Conservation (phyloP, 208 protist genomes). For the Trypanosoma cruzi region DNA sequence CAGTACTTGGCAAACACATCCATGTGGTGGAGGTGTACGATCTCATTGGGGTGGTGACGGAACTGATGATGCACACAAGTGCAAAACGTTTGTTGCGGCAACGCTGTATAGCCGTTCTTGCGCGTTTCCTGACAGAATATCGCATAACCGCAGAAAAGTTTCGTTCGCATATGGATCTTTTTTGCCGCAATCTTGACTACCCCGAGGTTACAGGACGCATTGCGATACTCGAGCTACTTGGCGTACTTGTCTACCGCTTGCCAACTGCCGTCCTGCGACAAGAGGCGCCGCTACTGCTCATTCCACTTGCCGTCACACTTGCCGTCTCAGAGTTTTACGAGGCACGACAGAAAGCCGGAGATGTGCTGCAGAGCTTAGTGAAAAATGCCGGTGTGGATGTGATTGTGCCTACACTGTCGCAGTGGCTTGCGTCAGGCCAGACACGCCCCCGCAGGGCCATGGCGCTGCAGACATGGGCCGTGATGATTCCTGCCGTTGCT, state of each 20-base stretch:
- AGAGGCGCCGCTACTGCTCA: conserved; percentile 76
- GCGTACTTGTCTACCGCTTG: conserved; percentile 66
- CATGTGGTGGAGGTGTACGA: conserved; percentile 91
- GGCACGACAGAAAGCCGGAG: conserved; percentile 50
- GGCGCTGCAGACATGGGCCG: conserved; percentile 75
- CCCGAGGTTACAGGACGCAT: conserved; percentile 73
- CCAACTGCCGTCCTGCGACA: conserved; percentile 76
- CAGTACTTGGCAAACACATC: conserved; percentile 86
- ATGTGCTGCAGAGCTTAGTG: conserved; percentile 65
- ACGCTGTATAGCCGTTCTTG: conserved; percentile 74
- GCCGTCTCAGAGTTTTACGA: conserved; percentile 65
- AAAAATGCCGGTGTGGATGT: conserved; percentile 76
- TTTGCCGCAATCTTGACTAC: conserved; percentile 88
- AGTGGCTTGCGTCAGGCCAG: conserved; percentile 52
- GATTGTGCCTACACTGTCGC: conserved; percentile 63
- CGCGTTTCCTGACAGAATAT: conserved; percentile 92
- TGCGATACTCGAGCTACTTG: conserved; percentile 84
- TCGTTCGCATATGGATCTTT: conserved; percentile 85
- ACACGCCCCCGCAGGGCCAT: conserved; percentile 52
- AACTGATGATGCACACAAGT: conserved; percentile 82
- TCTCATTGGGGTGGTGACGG: conserved; percentile 85
- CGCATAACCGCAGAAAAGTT: conserved; percentile 89
- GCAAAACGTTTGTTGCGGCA: conserved; percentile 65
- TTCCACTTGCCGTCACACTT: conserved; percentile 71
- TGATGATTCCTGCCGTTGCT: conserved; percentile 55